Evolutionary conservation across 2,329 filamentous ascomycete species (phyloP), one percentile per base, ranked within the genome.

Genomic region (Cercospora beticola): DNA sequence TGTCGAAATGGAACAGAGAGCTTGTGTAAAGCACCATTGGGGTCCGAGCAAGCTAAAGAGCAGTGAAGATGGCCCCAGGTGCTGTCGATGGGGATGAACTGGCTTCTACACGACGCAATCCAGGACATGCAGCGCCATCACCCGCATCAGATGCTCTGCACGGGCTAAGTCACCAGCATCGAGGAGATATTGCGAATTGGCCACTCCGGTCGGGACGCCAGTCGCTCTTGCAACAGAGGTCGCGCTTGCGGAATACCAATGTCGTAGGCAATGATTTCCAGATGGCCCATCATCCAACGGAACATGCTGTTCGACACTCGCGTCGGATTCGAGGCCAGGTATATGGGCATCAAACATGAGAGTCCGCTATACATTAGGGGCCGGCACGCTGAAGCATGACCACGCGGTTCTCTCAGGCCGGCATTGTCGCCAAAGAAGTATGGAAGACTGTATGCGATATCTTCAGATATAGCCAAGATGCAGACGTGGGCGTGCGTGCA

Each of bases 341-440:
- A 65, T 14, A 69, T 31, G 18, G 69, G 69, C 66, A 68, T 65
- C 26, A 71, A 40, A 23, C 62, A 65, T 3, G 59, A 49, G 0
- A 62, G 31, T 6, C 56, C 62, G 30, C 67, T 65, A 33, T 61
- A 67, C 26, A 67, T 62, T 9, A n/a, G 33, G 12, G 60, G 60
- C 14, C 43, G 30, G 31, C 18, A 21, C 43, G 21, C 43, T 9
- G 16, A 9, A 49, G 43, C 5, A 4, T 21, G n/a, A 8, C 18
- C 43, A 21, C n/a, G 8, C 7, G 43, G 43, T 4, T 21, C 18
- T 16, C 6, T 21, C 43, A 49, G 43, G 18, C n/a, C 46, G 1
- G 61, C 61, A 7, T 66, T 30, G 18, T 66, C 43, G n/a, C 66
- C 69, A 10, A 68, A 49, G 30, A 70, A 67, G 61, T 54, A 68